phyloP scores from a whole-genome alignment of 78 protist species.

The Pigoraptor vietnamica region DNA sequence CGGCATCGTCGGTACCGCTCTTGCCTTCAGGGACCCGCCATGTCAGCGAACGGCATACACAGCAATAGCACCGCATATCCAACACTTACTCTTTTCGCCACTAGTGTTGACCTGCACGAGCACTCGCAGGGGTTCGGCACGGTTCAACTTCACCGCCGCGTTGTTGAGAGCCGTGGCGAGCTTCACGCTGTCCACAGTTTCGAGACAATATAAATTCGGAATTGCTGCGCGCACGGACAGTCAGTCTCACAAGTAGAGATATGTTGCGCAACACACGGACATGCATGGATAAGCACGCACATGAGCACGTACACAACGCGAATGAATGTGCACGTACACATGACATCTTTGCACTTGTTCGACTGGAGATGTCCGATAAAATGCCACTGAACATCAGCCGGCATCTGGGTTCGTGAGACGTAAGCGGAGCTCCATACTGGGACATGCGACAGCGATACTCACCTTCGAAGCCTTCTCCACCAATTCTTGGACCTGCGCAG shows the following conservation, averaged over 20 bases:
- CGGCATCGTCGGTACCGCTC: not conserved
- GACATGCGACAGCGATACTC: not conserved
- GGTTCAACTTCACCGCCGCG: not conserved
- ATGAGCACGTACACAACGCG: too few species aligned
- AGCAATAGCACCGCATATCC: not conserved
- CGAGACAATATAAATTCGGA: conserved; percentile 21
- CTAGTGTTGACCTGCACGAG: conserved; percentile 65
- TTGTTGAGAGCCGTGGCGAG: conserved; percentile 32
- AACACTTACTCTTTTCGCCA: conserved; percentile 43
- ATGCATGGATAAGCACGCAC: not conserved
- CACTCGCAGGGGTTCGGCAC: not conserved
- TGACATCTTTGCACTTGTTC: conserved; percentile 46
- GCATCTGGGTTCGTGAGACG: conserved; percentile 14
- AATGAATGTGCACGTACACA: not conserved
- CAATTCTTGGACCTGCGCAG: conserved; percentile 38
- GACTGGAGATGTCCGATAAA: conserved; percentile 77
- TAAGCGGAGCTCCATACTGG: not conserved
- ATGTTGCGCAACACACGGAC: not conserved
- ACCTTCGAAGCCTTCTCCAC: conserved; percentile 39
- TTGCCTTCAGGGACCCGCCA: not conserved
- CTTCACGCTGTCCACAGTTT: conserved; percentile 50
- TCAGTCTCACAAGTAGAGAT: not conserved
- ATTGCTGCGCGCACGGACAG: not conserved
- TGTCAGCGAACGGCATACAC: not conserved
- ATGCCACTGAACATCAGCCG: conserved; percentile 59